Conservation (phyloP, 495 filamentous ascomycete species). For the Massariosphaeria phaeospora region DNA sequence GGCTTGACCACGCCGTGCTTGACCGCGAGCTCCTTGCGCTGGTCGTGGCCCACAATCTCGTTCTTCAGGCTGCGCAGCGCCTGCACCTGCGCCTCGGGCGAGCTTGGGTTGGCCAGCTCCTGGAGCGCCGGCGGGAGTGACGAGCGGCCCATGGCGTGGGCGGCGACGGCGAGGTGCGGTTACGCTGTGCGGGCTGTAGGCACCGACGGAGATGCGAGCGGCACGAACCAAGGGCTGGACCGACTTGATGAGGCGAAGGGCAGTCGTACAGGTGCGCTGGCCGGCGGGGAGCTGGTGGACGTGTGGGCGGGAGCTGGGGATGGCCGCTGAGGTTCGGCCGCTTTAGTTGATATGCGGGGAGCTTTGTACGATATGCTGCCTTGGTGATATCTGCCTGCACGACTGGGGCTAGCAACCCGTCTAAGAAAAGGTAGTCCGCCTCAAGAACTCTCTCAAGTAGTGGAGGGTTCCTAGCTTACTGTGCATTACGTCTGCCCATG, state of each 20-base stretch:
- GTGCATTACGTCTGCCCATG: too few species aligned
- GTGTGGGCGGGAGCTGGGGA: not conserved
- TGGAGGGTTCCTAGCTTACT: too few species aligned
- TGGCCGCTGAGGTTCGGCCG: too few species aligned
- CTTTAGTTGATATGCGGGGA: too few species aligned
- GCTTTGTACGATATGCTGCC: too few species aligned
- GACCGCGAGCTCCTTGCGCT: slow-evolving; percentile 76
- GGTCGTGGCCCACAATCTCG: slow-evolving; percentile 80
- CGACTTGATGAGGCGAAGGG: not conserved
- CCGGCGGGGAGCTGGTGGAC: too few species aligned
- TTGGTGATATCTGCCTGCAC: too few species aligned
- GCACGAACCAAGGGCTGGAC: too few species aligned
- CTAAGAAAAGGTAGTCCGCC: too few species aligned
- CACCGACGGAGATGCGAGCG: too few species aligned
- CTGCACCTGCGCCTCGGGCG: slow-evolving; percentile 47
- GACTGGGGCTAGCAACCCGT: too few species aligned
- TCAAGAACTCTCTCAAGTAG: too few species aligned
- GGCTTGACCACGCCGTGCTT: slow-evolving; percentile 61
- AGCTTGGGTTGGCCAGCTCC: slow-evolving; percentile 27
- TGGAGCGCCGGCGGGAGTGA: slow-evolving; percentile 25
- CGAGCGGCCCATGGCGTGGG: slow-evolving; percentile 22
- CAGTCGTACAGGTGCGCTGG: slow-evolving; percentile 7
- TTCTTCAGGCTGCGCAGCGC: slow-evolving; percentile 75
- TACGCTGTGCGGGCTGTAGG: not conserved
- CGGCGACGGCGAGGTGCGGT: not conserved